Evolutionary conservation across 2,329 filamentous ascomycete species (phyloP).

Genomic region (Coniochaeta prunicola): DNA sequence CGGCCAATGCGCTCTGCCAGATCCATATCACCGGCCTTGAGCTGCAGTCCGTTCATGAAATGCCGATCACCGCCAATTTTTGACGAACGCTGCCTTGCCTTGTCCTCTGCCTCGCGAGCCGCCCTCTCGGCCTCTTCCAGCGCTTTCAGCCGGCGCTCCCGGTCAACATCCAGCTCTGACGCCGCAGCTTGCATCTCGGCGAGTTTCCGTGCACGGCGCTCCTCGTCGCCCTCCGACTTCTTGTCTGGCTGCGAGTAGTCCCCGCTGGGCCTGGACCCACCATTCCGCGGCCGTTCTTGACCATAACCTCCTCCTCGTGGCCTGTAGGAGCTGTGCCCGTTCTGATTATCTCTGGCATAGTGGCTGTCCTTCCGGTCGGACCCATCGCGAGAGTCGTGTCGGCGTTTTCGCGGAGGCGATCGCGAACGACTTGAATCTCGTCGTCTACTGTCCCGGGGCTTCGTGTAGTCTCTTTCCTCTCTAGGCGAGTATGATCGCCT

Average conservation of each 20-base stretch:
- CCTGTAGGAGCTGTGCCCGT: background rate
- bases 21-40: constrained; percentile 46
- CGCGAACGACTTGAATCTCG: constrained; percentile 3
- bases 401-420: constrained; percentile 5
- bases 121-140: constrained; percentile 58
- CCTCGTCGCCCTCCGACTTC: constrained; percentile 27
- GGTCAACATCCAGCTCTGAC: constrained; percentile 61
- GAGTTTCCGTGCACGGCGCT: constrained; percentile 58
- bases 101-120: constrained; percentile 60
- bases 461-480: constrained; percentile 7
- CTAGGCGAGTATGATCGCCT: constrained; percentile 1
- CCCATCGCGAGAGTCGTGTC: constrained; percentile 6
- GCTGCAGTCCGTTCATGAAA: constrained; percentile 58
- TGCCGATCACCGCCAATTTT: constrained; percentile 57
- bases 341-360: constrained; percentile 10
- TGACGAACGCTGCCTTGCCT: constrained; percentile 47
- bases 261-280: constrained; percentile 12
- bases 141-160: constrained; percentile 59
- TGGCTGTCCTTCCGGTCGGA: constrained; percentile 8
- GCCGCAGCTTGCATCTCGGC: constrained; percentile 70
- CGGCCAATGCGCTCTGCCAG: constrained; percentile 45
- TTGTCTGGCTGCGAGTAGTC: constrained; percentile 6
- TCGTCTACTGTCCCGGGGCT: constrained; percentile 9
- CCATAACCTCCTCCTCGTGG: background rate
- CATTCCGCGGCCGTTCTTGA: background rate